Percentiles rank a stretch among this genome's conserved stretches.
Evolutionary conservation across 306 rosid genomes (phyloP).

Genomic region (Glycine soja): DNA sequence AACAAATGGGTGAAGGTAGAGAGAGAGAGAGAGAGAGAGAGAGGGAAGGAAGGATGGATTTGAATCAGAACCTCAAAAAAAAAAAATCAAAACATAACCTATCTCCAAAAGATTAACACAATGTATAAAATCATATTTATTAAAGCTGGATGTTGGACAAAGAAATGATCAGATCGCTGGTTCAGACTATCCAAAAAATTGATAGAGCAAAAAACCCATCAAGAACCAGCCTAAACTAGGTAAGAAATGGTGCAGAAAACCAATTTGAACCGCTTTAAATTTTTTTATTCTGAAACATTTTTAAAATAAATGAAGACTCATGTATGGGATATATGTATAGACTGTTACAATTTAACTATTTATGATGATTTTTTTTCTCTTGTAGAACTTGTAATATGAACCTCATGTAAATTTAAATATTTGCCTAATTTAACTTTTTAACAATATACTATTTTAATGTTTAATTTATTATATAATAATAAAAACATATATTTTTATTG

Average conservation of each 20-base stretch:
- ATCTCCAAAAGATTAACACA: constrained; percentile 36
- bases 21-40: neutral
- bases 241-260: neutral
- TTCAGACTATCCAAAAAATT: neutral
- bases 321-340: neutral
- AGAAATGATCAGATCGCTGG: neutral
- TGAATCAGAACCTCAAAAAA: constrained; percentile 12
- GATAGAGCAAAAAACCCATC: neutral
- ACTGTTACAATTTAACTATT: neutral
- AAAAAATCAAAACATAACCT: constrained; percentile 6
- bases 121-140: neutral
- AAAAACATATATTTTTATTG: neutral
- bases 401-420: neutral
- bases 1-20: neutral
- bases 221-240: neutral
- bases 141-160: neutral
- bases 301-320: neutral
- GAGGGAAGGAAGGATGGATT: neutral
- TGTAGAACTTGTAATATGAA: neutral
- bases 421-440: neutral
- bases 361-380: neutral
- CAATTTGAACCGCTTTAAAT: neutral
- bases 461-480: neutral
- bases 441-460: neutral
- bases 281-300: neutral